phyloP scores from a whole-genome alignment of 2,329 filamentous ascomycete species.

The Sclerotinia borealis region DNA sequence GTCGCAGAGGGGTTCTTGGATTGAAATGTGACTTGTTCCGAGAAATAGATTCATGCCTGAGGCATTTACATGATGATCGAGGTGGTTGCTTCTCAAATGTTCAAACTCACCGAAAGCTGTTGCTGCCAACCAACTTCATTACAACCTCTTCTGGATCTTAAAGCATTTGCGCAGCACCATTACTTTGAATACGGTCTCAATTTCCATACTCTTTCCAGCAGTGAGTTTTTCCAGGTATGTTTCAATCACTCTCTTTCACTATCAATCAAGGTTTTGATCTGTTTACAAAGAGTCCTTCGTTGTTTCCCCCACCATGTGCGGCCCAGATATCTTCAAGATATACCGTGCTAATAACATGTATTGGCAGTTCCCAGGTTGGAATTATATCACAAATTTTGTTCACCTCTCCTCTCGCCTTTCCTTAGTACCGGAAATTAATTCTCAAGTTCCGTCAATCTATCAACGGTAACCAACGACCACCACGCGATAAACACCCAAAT shows the following conservation, averaged over 20 bases:
- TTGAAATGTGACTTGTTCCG: neutral
- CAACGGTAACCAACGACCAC: constrained; percentile 23
- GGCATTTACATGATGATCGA: neutral
- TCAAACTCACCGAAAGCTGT: constrained; percentile 5
- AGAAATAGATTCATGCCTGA: neutral
- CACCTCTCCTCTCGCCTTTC: neutral
- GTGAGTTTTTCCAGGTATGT: neutral
- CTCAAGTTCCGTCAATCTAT: constrained; percentile 12
- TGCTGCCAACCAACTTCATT: constrained; percentile 6
- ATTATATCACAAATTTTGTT: constrained; percentile 3
- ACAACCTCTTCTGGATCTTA: neutral
- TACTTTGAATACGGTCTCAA: constrained; percentile 4
- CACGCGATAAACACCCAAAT: constrained; percentile 28
- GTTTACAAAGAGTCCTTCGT: constrained; percentile 3
- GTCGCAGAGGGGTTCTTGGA: constrained; percentile 8
- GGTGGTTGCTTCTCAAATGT: neutral
- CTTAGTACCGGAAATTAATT: constrained; percentile 2
- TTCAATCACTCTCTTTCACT: neutral
- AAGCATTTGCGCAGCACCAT: neutral
- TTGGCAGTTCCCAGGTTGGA: neutral
- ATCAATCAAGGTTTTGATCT: neutral
- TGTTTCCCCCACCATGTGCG: neutral
- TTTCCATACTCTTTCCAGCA: neutral
- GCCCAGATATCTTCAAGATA: neutral
- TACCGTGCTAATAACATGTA: neutral